Evolutionary conservation across 2,329 filamentous ascomycete genomes (phyloP).

Genomic region (Ilyonectria destructans): DNA sequence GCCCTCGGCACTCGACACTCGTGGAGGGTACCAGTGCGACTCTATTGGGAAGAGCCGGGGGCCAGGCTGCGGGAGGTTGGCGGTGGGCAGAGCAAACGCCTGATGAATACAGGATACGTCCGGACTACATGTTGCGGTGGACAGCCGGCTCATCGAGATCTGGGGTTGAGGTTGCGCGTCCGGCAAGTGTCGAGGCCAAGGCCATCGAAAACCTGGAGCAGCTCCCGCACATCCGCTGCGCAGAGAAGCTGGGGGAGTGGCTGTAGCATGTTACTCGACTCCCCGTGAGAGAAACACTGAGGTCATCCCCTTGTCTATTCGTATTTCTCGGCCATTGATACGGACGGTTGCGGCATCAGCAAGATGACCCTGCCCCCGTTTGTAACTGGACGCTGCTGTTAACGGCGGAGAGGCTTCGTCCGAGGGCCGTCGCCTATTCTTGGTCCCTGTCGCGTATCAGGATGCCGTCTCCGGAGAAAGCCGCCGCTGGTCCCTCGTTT

Average conservation of each 20-base stretch:
- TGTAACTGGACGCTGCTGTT: constrained; percentile 22
- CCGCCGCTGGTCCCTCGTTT: constrained; percentile 24
- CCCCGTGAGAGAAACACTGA: constrained; percentile 13
- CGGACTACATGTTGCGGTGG: constrained; percentile 18
- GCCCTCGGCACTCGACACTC: constrained; percentile 42
- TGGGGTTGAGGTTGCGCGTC: constrained; percentile 10
- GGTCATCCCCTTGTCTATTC: constrained; percentile 15
- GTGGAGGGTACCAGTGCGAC: background rate
- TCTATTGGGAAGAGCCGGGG: background rate
- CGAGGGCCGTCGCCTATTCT: background rate
- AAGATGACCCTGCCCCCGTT: constrained; percentile 20
- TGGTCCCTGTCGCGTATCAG: constrained; percentile 17
- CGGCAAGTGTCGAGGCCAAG: constrained; percentile 8
- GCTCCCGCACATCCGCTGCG: constrained; percentile 7
- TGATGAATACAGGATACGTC: constrained; percentile 36
- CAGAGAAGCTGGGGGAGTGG: constrained; percentile 26
- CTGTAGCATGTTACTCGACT: constrained; percentile 15
- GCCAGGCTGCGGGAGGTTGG: constrained; percentile 4
- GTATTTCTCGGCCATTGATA: constrained; percentile 10
- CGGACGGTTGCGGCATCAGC: constrained; percentile 12
- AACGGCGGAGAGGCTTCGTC: background rate
- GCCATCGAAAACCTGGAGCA: constrained; percentile 22
- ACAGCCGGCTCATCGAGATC: constrained; percentile 14
- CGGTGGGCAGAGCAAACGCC: constrained; percentile 38
- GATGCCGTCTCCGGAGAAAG: constrained; percentile 23